Evolutionary conservation across 2,329 filamentous ascomycete genomes (phyloP).

Genomic region (Fusarium musae): DNA sequence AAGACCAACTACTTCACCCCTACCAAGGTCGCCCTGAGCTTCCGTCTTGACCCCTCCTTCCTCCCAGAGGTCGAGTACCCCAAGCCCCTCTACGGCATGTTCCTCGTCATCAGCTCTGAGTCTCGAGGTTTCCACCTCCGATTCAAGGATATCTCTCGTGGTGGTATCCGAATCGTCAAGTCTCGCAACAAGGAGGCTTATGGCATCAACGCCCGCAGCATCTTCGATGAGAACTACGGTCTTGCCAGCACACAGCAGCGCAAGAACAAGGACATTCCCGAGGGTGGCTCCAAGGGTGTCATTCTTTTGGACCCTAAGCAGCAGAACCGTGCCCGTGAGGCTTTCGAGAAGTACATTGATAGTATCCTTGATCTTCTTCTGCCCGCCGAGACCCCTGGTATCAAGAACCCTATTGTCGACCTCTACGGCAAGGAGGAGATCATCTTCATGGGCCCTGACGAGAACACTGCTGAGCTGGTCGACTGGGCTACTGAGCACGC

Average conservation of each 20-base stretch:
- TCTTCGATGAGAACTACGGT: slow-evolving; percentile 99
- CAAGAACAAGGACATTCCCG: slow-evolving; percentile 99
- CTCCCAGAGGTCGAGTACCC: slow-evolving; percentile 93
- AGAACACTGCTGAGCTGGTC: slow-evolving; percentile 97
- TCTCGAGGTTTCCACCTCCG: slow-evolving; percentile 97
- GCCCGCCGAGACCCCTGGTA: slow-evolving; percentile 89
- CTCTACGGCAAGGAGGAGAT: slow-evolving; percentile 96
- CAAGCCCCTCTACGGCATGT: slow-evolving; percentile 96
- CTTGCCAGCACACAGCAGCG: slow-evolving; percentile 98
- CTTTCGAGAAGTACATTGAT: slow-evolving; percentile 99
- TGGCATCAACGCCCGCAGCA: slow-evolving; percentile 91
- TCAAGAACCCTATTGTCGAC: slow-evolving; percentile 99
- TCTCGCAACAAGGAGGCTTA: slow-evolving; percentile 96
- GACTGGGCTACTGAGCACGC: slow-evolving; percentile 99
- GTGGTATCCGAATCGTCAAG: slow-evolving; percentile 98
- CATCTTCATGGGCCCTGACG: slow-evolving; percentile 97
- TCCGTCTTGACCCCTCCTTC: slow-evolving; percentile 90
- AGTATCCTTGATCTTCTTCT: slow-evolving; percentile 95
- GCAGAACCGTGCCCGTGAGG: slow-evolving; percentile 90
- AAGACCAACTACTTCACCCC: slow-evolving; percentile 99
- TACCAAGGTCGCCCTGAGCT: slow-evolving; percentile 97
- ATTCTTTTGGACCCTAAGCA: slow-evolving; percentile 93
- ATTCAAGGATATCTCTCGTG: slow-evolving; percentile 96
- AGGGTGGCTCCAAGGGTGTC: slow-evolving; percentile 97
- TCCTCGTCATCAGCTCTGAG: slow-evolving; percentile 96